Conservation (phyloP, 2,329 filamentous ascomycete species). For the Stagonosporopsis rhizophila region DNA sequence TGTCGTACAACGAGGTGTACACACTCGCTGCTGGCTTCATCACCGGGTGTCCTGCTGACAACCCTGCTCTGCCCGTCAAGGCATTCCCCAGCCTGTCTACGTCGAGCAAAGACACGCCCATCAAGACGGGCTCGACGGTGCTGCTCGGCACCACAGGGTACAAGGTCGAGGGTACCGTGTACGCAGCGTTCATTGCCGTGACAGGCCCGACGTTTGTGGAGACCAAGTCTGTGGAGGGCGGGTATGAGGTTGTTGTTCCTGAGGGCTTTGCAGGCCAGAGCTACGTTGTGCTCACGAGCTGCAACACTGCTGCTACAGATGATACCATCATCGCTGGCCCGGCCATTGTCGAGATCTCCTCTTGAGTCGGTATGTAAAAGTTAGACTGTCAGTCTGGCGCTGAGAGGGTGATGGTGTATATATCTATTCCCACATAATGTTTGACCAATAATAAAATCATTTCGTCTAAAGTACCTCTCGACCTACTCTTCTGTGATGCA, state of each 20-base stretch:
- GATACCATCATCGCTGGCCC: conserved; percentile 37
- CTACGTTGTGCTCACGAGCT: conserved; percentile 34
- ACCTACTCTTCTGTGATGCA: too few species aligned
- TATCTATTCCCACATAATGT: too few species aligned
- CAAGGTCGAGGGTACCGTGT: conserved; percentile 31
- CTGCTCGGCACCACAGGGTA: conserved; percentile 24
- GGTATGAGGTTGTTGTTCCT: conserved; percentile 29
- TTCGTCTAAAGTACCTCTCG: too few species aligned
- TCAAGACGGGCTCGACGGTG: conserved; percentile 27
- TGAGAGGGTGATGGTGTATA: too few species aligned
- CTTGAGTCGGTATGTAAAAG: not conserved
- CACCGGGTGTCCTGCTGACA: conserved; percentile 61
- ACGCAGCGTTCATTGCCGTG: conserved; percentile 35
- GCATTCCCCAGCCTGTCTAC: conserved; percentile 61
- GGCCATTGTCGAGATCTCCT: conserved; percentile 31
- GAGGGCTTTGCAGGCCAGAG: conserved; percentile 35
- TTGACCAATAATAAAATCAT: too few species aligned
- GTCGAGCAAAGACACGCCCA: conserved; percentile 18
- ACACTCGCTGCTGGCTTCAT: conserved; percentile 71
- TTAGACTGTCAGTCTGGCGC: too few species aligned
- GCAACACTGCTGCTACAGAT: conserved; percentile 35
- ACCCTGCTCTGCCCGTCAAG: conserved; percentile 65
- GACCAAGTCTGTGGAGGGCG: conserved; percentile 21
- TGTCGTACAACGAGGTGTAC: conserved; percentile 66
- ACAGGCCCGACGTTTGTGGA: conserved; percentile 33